These are phyloP conservation scores for Juncus inflexus DNA, from an alignment of 176 grass and related monocot species.

Conservation along the genomic window DNA sequence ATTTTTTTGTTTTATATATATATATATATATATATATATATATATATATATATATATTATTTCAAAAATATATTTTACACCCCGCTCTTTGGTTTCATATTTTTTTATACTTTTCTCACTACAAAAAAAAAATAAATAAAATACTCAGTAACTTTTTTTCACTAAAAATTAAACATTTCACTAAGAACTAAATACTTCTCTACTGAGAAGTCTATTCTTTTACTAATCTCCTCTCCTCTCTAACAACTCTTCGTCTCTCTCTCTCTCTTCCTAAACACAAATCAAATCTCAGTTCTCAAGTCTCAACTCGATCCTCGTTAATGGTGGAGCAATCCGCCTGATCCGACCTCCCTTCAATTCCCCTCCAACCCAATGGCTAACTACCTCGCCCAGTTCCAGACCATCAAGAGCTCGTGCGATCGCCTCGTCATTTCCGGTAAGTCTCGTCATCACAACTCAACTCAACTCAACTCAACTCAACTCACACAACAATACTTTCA, in stretches of 20 bases:
- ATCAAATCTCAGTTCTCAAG: background rate
- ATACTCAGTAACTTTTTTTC: no score
- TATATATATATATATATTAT: no score
- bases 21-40: no score
- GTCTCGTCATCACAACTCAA: background rate
- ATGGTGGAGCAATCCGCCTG: constrained; percentile 9
- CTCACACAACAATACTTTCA: background rate
- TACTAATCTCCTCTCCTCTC: constrained; percentile 8
- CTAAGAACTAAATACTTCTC: no score
- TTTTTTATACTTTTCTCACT: no score
- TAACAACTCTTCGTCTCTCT: background rate
- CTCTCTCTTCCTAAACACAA: background rate
- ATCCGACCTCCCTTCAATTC: constrained; percentile 3
- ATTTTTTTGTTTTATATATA: no score
- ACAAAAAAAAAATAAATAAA: no score
- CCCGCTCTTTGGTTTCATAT: no score
- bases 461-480: background rate
- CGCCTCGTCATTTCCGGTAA: constrained; percentile 93
- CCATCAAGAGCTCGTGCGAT: constrained; percentile 92
- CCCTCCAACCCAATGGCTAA: constrained; percentile 53
- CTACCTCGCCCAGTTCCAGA: constrained; percentile 98
- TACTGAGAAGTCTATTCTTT: no score
- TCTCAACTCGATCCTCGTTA: background rate
- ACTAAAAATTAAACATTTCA: no score
- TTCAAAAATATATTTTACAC: no score